Evolutionary conservation across 2,329 filamentous ascomycete species (phyloP).

Genomic region (Xylaria sp.): DNA sequence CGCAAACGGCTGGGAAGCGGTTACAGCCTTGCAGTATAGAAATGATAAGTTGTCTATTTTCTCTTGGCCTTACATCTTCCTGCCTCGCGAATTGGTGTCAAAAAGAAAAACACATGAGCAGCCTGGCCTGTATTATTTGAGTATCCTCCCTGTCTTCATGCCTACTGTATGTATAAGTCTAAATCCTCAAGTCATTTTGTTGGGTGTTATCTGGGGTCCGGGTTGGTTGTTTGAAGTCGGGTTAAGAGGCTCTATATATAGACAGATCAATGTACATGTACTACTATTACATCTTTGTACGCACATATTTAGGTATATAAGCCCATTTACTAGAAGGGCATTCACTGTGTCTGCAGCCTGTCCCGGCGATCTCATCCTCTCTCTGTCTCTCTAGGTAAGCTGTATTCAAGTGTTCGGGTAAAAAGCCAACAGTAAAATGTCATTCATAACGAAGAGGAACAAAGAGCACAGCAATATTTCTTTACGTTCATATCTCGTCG

Average conservation of each 20-base stretch:
- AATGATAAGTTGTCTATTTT: neutral
- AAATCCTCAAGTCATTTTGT: conserved; percentile 8
- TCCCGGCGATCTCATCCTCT: no score
- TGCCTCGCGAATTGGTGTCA: conserved; percentile 12
- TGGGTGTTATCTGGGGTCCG: neutral
- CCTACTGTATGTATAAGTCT: conserved; percentile 26
- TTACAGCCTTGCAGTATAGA: conserved; percentile 74
- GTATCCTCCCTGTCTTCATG: conserved; percentile 11
- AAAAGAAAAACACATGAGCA: conserved; percentile 5
- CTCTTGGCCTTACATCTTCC: conserved; percentile 6
- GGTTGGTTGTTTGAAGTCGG: neutral
- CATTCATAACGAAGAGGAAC: no score
- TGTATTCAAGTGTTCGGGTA: no score
- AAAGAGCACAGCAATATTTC: no score
- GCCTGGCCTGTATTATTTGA: conserved; percentile 19
- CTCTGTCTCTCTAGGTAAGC: no score
- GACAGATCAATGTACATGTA: conserved; percentile 23
- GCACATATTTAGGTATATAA: neutral
- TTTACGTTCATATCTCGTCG: no score
- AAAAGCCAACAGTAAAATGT: no score
- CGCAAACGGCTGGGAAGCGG: conserved; percentile 66
- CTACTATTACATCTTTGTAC: conserved; percentile 4
- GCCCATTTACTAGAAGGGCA: no score
- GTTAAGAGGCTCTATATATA: conserved; percentile 6
- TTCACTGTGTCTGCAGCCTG: no score